Evolutionary conservation across 306 rosid species (phyloP).

Genomic region (Dalbergia oliveri): DNA sequence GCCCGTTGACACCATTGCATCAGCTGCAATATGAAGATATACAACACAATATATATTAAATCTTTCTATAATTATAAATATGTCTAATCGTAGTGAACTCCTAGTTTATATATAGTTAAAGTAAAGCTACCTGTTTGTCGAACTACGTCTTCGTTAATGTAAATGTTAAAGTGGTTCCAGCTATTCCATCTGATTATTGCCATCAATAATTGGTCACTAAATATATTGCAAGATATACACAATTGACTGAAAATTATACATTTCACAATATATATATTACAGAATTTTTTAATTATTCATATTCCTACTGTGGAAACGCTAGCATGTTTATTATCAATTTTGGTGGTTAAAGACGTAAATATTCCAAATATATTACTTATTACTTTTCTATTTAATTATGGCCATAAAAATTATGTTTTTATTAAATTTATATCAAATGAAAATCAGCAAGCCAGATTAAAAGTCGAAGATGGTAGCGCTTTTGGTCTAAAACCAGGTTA

Average conservation of each 20-base stretch:
- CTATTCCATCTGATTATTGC: slow-evolving; percentile 65
- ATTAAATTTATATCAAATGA: no score
- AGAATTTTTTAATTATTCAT: background rate
- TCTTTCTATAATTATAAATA: background rate
- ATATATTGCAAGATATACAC: background rate
- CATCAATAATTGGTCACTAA: slow-evolving; percentile 26
- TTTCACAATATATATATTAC: background rate
- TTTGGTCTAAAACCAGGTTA: no score
- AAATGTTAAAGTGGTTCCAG: slow-evolving; percentile 69
- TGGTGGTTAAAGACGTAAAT: no score
- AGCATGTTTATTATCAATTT: background rate
- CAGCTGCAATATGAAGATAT: slow-evolving; percentile 54
- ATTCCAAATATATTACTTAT: no score
- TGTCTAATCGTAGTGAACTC: background rate
- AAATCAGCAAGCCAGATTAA: no score
- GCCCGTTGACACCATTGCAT: slow-evolving; percentile 82
- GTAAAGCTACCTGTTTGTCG: slow-evolving; percentile 67
- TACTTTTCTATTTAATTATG: no score
- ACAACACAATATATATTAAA: background rate
- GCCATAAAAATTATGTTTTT: no score
- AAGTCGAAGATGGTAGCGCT: no score
- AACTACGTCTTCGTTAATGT: slow-evolving; percentile 63
- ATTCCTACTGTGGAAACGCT: background rate
- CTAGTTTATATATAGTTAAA: background rate
- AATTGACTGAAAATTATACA: slow-evolving; percentile 4